A percentile compares a stretch with the other conserved stretches of the same genome.
Evolutionary conservation across 2,329 filamentous ascomycete genomes (phyloP).

Genomic region (Aspergillus texensis): DNA sequence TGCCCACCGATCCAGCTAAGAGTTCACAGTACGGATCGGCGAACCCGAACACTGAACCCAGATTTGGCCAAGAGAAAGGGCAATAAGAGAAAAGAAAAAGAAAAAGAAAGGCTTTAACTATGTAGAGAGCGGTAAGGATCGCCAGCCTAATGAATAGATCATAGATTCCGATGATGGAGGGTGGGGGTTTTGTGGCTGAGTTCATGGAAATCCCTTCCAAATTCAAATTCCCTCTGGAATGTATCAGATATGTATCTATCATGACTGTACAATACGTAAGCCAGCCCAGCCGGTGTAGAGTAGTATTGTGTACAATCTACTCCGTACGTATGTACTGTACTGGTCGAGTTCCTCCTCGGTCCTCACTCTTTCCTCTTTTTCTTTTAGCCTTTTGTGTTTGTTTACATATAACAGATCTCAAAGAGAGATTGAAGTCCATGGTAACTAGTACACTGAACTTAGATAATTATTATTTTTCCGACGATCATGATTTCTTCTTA

Average conservation of each 20-base stretch:
- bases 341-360: not conserved
- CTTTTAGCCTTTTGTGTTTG: not conserved
- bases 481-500: not conserved
- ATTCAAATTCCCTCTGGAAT: too few species aligned
- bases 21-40: not conserved
- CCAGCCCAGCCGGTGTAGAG: not conserved
- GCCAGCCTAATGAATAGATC: not conserved
- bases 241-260: not conserved
- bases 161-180: not conserved
- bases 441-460: not conserved
- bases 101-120: not conserved
- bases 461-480: not conserved
- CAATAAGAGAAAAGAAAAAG: not conserved
- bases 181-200: not conserved
- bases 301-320: too few species aligned
- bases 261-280: not conserved
- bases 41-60: not conserved
- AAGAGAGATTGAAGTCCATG: not conserved
- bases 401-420: not conserved
- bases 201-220: not conserved
- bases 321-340: too few species aligned
- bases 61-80: not conserved
- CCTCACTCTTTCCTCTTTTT: not conserved
- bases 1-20: not conserved
- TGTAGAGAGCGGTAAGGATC: not conserved